Evolutionary conservation across 2,329 filamentous ascomycete genomes (phyloP), one percentile per base, ranked within the genome.

Genomic region (Blumeria hordei): DNA sequence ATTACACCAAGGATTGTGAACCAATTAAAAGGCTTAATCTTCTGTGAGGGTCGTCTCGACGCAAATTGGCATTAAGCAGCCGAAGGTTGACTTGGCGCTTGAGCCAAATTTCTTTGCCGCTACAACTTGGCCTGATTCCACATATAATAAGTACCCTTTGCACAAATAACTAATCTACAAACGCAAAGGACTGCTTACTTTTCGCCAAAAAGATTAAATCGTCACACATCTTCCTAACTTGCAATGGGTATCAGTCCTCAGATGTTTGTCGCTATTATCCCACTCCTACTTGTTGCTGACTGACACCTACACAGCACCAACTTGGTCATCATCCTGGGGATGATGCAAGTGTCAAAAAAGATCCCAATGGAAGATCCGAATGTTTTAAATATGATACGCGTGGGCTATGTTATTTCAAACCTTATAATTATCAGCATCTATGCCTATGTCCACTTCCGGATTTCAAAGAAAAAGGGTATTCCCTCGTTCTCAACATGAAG

Each of bases 331-430:
- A 88, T 93, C 72, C 78, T 94, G 63, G 84, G 85, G 67, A 92
- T 94, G 83, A 95, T 95, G 86, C 90, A 95, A 76, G 84, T 93
- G 59, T 85, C 88, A 64, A 95, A 95, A 78, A 86, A 83, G 71
- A 80, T 96, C 58, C 86, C 88, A 49, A 94, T 95, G 66, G 90
- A 95, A 37, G 82, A 95, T 66, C 86, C 78, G 12, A 73, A 76
- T 59, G 78, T 83, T 45, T 72, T 84, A 55, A 75, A 77, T 62
- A 70, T 73, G 56, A 77, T 83, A 57, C 80, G 81, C 64, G 74
- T 69, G 49, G 68, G 80, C 59, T 85, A 85, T 69, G 50, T 63
- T 14, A 33, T 63, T 21, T 84, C 80, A 62, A 85, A 98, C 70
- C 59, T 94, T 60, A 76, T 96, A 69, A 96, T 98, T 65, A 74